phyloP scores from a whole-genome alignment of 441 rosid species.

The Euphorbia corollata region DNA sequence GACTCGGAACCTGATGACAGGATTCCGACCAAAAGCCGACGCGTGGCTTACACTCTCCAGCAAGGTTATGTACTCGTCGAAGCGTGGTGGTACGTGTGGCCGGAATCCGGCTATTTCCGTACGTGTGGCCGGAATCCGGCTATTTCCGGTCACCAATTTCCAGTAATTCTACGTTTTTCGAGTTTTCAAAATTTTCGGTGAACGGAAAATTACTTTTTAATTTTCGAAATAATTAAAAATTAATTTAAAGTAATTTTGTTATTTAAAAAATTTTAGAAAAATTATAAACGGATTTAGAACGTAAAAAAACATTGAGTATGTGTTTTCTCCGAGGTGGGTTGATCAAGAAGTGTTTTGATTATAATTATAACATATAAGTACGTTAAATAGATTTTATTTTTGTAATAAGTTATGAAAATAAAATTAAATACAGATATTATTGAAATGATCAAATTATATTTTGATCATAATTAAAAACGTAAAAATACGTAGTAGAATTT shows the following conservation, averaged over 20 bases:
- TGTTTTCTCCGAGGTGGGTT: background rate
- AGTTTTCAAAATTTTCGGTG: background rate
- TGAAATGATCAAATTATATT: too few relatives aligned
- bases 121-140: too few relatives aligned
- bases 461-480: background rate
- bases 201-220: too few relatives aligned
- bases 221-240: too few relatives aligned
- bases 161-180: background rate
- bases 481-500: background rate
- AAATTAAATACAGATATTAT: too few relatives aligned
- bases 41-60: too few relatives aligned
- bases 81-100: background rate
- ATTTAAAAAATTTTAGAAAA: too few relatives aligned
- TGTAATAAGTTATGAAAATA: background rate
- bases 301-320: too few relatives aligned
- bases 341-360: background rate
- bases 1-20: background rate
- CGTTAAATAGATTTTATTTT: too few relatives aligned
- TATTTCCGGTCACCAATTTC: background rate
- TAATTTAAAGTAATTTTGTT: background rate
- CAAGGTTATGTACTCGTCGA: too few relatives aligned
- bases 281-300: background rate
- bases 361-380: too few relatives aligned
- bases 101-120: background rate
- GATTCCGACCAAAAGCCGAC: background rate